Conservation (phyloP, 257 asterid genomes). For the Jacaranda copaia region DNA sequence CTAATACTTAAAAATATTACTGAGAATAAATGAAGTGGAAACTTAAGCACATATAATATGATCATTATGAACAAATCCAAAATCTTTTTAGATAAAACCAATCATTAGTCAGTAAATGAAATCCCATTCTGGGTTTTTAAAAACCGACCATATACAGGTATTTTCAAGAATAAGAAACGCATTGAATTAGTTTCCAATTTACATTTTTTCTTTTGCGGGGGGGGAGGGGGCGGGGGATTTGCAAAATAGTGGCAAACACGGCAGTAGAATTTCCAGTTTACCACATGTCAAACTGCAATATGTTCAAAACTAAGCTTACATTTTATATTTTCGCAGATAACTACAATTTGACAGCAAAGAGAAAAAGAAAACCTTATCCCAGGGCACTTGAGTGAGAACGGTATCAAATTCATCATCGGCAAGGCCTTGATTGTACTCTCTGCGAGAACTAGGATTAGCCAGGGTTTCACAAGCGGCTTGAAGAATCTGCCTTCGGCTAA, state of each 20-base stretch:
- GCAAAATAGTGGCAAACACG: background rate
- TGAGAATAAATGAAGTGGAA: background rate
- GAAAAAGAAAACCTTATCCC: conserved; percentile 79
- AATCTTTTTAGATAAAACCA: background rate
- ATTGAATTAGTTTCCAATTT: background rate
- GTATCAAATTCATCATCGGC: conserved; percentile 79
- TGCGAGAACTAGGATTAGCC: conserved; percentile 68
- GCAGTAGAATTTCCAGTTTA: background rate
- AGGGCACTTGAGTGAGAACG: conserved; percentile 82
- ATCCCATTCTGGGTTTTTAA: too few species aligned
- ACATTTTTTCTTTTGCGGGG: background rate
- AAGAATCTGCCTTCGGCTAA: conserved; percentile 86
- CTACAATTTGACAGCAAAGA: background rate
- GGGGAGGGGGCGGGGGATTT: too few species aligned
- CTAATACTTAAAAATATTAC: background rate
- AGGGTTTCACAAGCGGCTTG: conserved; percentile 97
- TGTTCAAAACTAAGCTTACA: background rate
- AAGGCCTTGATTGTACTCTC: conserved; percentile 87
- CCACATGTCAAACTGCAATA: background rate
- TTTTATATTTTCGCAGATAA: background rate
- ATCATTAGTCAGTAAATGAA: background rate
- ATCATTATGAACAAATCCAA: background rate
- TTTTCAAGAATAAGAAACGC: background rate
- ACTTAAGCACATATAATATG: background rate
- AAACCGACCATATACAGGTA: too few species aligned